Conservation (phyloP, 1,284 basidiomycete genomes). For the Hymenochaete sp. region DNA sequence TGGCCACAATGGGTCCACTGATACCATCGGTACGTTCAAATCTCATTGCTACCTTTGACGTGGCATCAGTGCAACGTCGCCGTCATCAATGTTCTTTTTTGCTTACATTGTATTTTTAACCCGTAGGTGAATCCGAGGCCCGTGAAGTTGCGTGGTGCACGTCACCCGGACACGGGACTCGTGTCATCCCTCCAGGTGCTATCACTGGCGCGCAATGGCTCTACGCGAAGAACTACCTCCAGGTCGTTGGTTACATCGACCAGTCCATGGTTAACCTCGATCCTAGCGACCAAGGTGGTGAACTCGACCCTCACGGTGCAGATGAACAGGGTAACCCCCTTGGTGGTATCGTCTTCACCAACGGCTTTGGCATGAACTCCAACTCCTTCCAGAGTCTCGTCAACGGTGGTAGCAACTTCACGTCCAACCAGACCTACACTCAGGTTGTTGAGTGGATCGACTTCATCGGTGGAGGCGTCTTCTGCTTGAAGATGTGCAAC, state of each 20-base stretch:
- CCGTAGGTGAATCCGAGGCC: constrained; percentile 43
- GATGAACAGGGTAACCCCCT: constrained; percentile 31
- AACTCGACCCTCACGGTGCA: constrained; percentile 23
- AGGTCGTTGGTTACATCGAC: constrained; percentile 28
- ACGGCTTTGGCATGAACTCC: constrained; percentile 23
- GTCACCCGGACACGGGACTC: constrained; percentile 43
- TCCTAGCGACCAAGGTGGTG: constrained; percentile 26
- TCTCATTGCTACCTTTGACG: not conserved
- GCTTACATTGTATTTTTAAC: not conserved
- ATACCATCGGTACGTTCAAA: constrained; percentile 13
- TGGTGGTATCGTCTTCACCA: constrained; percentile 33
- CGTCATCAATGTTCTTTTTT: not conserved
- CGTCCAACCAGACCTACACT: constrained; percentile 21
- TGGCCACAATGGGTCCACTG: constrained; percentile 22
- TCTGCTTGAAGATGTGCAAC: constrained; percentile 21
- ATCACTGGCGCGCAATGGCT: constrained; percentile 38
- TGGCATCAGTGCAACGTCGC: not conserved
- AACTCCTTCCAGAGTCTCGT: constrained; percentile 13
- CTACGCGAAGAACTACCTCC: constrained; percentile 26
- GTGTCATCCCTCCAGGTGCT: constrained; percentile 45
- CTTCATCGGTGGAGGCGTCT: constrained; percentile 24
- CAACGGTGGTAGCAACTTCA: constrained; percentile 16
- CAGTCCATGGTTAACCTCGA: constrained; percentile 26
- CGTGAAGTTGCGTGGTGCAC: constrained; percentile 58
- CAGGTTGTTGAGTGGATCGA: constrained; percentile 29